These are phyloP conservation scores for Suhomyces vadensis DNA, from an alignment of 805 yeast species.

Conservation along the genomic window DNA sequence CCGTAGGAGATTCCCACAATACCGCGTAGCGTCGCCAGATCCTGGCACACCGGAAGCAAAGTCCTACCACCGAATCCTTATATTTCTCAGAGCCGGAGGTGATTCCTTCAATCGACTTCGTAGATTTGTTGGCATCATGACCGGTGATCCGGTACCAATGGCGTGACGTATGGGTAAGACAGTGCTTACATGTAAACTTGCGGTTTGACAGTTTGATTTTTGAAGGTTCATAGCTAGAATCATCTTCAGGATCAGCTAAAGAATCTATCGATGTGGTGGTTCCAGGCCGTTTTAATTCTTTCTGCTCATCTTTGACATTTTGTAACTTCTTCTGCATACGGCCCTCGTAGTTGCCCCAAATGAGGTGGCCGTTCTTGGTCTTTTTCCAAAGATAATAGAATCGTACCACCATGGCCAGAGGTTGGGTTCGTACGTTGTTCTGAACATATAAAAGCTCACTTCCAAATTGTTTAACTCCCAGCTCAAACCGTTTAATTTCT, in stretches of 20 bases:
- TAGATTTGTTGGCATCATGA: constrained; percentile 39
- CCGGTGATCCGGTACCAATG: constrained; percentile 79
- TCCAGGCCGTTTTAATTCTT: constrained; percentile 16
- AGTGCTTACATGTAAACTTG: constrained; percentile 67
- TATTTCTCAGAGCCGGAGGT: constrained; percentile 5
- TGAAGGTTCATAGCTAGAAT: constrained; percentile 63
- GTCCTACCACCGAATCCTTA: constrained; percentile 48
- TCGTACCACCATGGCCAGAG: constrained; percentile 77
- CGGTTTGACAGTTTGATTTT: constrained; percentile 45
- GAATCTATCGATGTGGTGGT: constrained; percentile 34
- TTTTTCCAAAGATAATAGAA: constrained; percentile 93
- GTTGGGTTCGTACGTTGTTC: constrained; percentile 70
- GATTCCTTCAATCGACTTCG: constrained; percentile 13
- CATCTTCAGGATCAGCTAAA: constrained; percentile 67
- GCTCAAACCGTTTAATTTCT: constrained; percentile 71
- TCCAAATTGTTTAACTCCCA: constrained; percentile 70
- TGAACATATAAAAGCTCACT: constrained; percentile 76
- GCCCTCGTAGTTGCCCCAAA: constrained; percentile 84
- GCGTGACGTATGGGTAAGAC: constrained; percentile 54
- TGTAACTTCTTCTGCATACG: constrained; percentile 61
- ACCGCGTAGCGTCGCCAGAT: constrained; percentile 91
- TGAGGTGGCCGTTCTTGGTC: constrained; percentile 66
- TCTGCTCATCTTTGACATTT: constrained; percentile 21
- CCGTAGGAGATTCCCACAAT: constrained; percentile 78
- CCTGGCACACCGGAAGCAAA: constrained; percentile 85